Base-by-base conservation (phyloP, 1,139 yeast genomes). In the Geotrichum aggregatum region DNA sequence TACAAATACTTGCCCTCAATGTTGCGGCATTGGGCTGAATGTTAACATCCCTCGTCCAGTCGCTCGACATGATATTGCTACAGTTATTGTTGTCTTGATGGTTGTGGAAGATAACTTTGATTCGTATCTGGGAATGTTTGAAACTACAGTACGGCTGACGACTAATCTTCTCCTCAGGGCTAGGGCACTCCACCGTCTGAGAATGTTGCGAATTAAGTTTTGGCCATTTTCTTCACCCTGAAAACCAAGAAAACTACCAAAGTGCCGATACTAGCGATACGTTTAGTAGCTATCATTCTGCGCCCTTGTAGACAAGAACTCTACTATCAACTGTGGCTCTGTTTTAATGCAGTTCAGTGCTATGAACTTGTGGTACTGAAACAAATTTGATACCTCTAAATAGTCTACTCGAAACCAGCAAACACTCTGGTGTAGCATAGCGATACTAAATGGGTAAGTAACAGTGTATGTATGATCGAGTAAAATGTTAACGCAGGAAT, bases 31-130 rank as follows among this genome's bases (percentile, higher is more conserved):
- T 47, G 30, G 48, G 51, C 26, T 51, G 54, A 21, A 51, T 21
- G 16, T 47, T 46, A 4, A 47, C 42, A 22, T 51, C 54, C 38
- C 47, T 51, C 21, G 48, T 47, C 54, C 54, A 51, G 38, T 34
- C 45, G 13, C 38, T 35, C 18, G 49, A 28, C 50, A 44, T 44
- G 16, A 18, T 49, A 11, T 31, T 31, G 8, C 33, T 36, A 6
- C 10, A 11, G 19, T 14, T 7, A n/a, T 26, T n/a, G n/a, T 24
- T 22, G 16, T 13, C 16, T 11, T 18, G 22, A 19, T 24, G n/a
- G 42, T 18, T 39, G 42, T 39, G 14, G 14, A 19, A 19, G 26
- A 39, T 39, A 30, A 30, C n/a, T 30, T 30, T 13, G 14, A 30
- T 30, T 30, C 34, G n/a, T 13, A 30, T 30, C 6, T 30, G 34